These are phyloP conservation scores for Erigeron philadelphicus DNA, from an alignment of 140 eudicot genomes.

Conservation along the genomic window DNA sequence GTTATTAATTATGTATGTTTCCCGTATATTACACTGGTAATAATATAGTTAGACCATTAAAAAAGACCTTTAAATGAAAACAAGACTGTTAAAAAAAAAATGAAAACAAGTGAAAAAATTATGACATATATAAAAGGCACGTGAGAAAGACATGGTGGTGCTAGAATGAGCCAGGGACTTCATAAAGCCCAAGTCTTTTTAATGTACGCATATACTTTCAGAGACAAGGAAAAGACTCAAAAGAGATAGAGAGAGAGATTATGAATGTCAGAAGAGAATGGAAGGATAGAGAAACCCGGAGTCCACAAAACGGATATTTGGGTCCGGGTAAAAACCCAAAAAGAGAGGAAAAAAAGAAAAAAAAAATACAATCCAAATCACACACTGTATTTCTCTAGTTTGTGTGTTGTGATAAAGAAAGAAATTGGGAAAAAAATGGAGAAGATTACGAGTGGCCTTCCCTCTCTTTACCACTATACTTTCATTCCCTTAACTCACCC, in stretches of 20 bases:
- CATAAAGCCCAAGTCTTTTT: constrained; percentile 7
- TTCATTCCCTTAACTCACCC: constrained; percentile 17
- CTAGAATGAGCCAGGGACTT: constrained; percentile 28
- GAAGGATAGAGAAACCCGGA: constrained; percentile 25
- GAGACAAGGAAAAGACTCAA: neutral
- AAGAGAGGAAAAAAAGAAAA: neutral
- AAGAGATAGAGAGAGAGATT: neutral
- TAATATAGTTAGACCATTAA: too few relatives aligned
- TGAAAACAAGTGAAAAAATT: neutral
- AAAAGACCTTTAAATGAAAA: too few relatives aligned
- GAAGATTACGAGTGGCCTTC: constrained; percentile 44
- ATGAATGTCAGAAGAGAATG: neutral
- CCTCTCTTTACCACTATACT: constrained; percentile 33
- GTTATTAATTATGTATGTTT: too few relatives aligned
- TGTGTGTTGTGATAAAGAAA: constrained; percentile 25
- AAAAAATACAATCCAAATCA: neutral
- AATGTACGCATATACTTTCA: constrained; percentile 41
- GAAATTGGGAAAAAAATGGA: constrained; percentile 46
- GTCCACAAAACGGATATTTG: constrained; percentile 18
- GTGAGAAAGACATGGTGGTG: constrained; percentile 13
- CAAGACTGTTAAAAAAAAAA: too few relatives aligned
- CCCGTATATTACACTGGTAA: too few relatives aligned
- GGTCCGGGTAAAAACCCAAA: constrained; percentile 34
- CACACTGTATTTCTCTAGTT: constrained; percentile 24
- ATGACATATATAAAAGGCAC: neutral